phyloP scores from a whole-genome alignment of 148 eudicot genomes.

The Cornus florida region DNA sequence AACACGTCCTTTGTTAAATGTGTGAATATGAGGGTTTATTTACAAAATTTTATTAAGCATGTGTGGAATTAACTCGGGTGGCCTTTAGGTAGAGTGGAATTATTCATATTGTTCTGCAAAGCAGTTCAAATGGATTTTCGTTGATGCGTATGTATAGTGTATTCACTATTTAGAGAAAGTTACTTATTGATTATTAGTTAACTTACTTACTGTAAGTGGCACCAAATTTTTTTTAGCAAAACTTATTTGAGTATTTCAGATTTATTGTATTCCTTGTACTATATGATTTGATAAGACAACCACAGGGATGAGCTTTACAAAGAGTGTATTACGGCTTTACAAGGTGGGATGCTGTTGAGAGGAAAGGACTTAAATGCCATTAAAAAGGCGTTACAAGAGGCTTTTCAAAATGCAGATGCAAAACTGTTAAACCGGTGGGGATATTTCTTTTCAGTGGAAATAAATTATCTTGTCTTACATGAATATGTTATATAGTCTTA shows the following conservation, averaged over 20 bases:
- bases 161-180: background rate
- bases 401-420: constrained; percentile 68
- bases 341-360: constrained; percentile 59
- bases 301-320: constrained; percentile 87
- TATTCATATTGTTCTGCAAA: background rate
- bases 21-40: background rate
- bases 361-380: constrained; percentile 57
- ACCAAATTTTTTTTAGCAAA: background rate
- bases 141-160: background rate
- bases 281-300: background rate
- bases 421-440: constrained; percentile 67
- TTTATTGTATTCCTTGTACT: background rate
- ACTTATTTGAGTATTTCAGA: constrained; percentile 6
- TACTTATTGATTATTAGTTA: background rate
- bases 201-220: background rate
- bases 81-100: background rate
- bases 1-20: background rate
- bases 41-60: background rate
- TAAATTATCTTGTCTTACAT: background rate
- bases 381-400: constrained; percentile 53
- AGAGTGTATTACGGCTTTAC: constrained; percentile 77
- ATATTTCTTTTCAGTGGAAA: background rate
- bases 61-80: background rate
- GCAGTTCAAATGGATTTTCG: background rate
- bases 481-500: constrained; percentile 18